Evolutionary conservation across 2,329 filamentous ascomycete species (phyloP).

Genomic region (Microascus cirrosus): DNA sequence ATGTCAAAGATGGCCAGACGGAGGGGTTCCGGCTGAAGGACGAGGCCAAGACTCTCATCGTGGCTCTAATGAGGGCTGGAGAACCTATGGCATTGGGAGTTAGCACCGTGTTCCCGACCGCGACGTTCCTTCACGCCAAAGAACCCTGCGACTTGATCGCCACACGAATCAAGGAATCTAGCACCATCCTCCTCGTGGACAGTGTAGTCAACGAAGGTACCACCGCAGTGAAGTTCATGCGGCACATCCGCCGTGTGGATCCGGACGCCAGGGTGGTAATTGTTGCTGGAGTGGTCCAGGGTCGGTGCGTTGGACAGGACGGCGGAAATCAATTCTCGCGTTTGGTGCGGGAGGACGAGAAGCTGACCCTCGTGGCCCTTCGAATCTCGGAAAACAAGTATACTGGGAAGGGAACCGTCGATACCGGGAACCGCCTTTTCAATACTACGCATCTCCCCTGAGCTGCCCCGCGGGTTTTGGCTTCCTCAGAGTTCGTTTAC

Average conservation of each 20-base stretch:
- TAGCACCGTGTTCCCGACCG: conserved; percentile 36
- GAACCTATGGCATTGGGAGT: conserved; percentile 51
- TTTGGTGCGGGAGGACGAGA: background rate
- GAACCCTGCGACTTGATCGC: conserved; percentile 24
- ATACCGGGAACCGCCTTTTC: conserved; percentile 50
- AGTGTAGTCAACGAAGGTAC: background rate
- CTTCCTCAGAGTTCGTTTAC: no score
- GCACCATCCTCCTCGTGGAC: background rate
- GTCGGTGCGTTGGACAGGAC: no score
- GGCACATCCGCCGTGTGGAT: conserved; percentile 9
- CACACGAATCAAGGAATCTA: background rate
- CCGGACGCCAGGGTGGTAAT: no score
- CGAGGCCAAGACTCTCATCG: conserved; percentile 39
- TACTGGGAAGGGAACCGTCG: conserved; percentile 36
- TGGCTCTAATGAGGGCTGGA: conserved; percentile 52
- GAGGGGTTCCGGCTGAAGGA: conserved; percentile 31
- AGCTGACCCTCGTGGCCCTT: conserved; percentile 35
- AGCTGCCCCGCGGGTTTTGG: conserved; percentile 16
- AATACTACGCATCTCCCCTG: conserved; percentile 30
- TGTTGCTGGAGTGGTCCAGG: no score
- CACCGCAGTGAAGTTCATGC: background rate
- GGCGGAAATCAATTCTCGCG: conserved; percentile 9
- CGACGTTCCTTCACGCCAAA: conserved; percentile 37
- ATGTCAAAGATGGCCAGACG: conserved; percentile 35
- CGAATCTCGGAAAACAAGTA: conserved; percentile 45